Percentiles rank a stretch among this genome's conserved stretches.
These are phyloP conservation scores for Mycosphaerella sp. DNA, from an alignment of 2,329 filamentous ascomycete genomes.

Conservation along the genomic window DNA sequence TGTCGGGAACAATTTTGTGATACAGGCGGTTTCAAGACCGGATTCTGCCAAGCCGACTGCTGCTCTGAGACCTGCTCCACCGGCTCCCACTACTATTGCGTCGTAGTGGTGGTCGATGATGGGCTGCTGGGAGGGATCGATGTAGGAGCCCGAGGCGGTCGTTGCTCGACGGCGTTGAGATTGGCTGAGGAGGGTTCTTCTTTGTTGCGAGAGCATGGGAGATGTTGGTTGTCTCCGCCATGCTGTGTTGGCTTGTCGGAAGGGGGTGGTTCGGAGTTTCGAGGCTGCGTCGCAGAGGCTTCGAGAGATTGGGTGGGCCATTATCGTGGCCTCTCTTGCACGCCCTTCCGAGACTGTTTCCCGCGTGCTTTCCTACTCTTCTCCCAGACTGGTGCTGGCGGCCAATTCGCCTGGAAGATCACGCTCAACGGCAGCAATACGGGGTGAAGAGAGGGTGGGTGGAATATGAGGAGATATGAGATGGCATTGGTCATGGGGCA, in stretches of 20 bases:
- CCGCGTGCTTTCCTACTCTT: not conserved
- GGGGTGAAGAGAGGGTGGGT: not conserved
- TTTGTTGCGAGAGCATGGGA: conserved; percentile 12
- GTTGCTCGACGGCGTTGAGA: conserved; percentile 27
- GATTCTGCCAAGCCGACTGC: conserved; percentile 59
- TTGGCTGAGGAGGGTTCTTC: conserved; percentile 21
- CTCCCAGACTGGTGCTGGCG: not conserved
- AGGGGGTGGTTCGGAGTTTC: conserved; percentile 10
- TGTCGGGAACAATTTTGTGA: conserved; percentile 56
- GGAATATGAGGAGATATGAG: not conserved
- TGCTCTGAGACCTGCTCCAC: conserved; percentile 57
- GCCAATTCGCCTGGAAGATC: not conserved
- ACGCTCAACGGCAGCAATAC: not conserved
- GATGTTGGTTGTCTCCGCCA: conserved; percentile 8
- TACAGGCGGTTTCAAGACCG: conserved; percentile 59
- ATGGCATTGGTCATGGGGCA: not conserved
- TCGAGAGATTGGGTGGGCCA: conserved; percentile 17
- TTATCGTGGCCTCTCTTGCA: not conserved
- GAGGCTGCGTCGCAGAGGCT: conserved; percentile 13
- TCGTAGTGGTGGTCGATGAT: conserved; percentile 98
- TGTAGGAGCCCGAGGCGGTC: conserved; percentile 18
- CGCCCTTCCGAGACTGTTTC: not conserved
- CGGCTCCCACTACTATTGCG: conserved; percentile 46
- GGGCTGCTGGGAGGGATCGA: conserved; percentile 59
- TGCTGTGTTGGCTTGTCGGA: conserved; percentile 5